Conservation (phyloP, 306 rosid species). For the Trifolium dubium region DNA sequence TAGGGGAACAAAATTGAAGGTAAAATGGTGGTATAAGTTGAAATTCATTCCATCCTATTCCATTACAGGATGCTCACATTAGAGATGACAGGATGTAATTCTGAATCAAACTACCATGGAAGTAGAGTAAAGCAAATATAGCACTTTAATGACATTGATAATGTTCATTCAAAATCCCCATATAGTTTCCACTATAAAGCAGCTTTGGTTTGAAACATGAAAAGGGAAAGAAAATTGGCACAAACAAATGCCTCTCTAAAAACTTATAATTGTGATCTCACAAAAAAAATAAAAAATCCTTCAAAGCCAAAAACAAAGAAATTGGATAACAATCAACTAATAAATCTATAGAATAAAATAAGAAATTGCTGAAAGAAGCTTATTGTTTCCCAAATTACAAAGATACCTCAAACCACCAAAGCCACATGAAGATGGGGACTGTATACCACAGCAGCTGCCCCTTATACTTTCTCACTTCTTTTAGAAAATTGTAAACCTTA, state of each 20-base stretch:
- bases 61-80: not conserved
- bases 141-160: constrained; percentile 31
- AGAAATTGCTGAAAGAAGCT: constrained; percentile 58
- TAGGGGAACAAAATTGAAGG: too few relatives aligned
- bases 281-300: constrained; percentile 40
- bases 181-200: constrained; percentile 40
- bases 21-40: too few relatives aligned
- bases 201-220: constrained; percentile 36
- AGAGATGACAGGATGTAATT: constrained; percentile 16
- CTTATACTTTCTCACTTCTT: constrained; percentile 56
- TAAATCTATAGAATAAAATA: constrained; percentile 52
- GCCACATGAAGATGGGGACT: constrained; percentile 65
- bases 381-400: constrained; percentile 71
- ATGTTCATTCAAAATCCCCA: constrained; percentile 38
- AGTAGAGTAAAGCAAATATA: constrained; percentile 37
- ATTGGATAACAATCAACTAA: constrained; percentile 56
- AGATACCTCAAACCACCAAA: constrained; percentile 60
- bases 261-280: constrained; percentile 44
- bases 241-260: constrained; percentile 40
- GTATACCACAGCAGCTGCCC: constrained; percentile 58
- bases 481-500: constrained; percentile 78
- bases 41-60: too few relatives aligned
- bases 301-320: constrained; percentile 58
- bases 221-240: constrained; percentile 40
- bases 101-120: not conserved